Percentiles rank a stretch among this genome's conserved stretches.
Evolutionary conservation across 2,329 filamentous ascomycete species (phyloP).

Genomic region (Geosmithia flava): DNA sequence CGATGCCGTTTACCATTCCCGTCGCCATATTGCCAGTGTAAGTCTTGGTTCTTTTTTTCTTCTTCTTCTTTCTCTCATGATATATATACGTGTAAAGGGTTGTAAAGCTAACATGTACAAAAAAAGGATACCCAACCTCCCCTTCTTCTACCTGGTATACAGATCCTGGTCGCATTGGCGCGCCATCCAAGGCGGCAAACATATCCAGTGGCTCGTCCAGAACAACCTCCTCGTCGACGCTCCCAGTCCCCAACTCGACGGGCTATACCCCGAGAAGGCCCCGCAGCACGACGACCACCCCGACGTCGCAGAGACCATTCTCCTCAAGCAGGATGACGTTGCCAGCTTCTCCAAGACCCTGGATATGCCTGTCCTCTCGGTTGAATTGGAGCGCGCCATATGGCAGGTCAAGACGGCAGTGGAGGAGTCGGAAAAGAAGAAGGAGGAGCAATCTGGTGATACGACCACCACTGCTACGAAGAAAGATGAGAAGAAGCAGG

Average conservation of each 20-base stretch:
- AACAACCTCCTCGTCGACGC: constrained; percentile 56
- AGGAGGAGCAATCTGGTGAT: constrained; percentile 8
- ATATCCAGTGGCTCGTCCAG: constrained; percentile 69
- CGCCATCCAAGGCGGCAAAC: constrained; percentile 72
- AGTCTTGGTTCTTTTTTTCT: too few species aligned
- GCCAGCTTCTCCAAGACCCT: constrained; percentile 47
- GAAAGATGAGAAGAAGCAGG: constrained; percentile 5
- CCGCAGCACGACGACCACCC: constrained; percentile 7
- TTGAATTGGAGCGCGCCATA: constrained; percentile 64
- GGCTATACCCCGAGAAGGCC: constrained; percentile 50
- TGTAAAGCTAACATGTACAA: neutral
- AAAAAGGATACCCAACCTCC: constrained; percentile 73
- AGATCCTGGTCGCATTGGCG: constrained; percentile 86
- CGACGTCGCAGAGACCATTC: constrained; percentile 17
- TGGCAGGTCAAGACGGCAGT: constrained; percentile 54
- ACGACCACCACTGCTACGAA: constrained; percentile 5
- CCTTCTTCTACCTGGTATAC: constrained; percentile 93
- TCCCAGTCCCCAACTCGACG: constrained; percentile 59
- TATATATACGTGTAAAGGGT: neutral
- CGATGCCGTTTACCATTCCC: constrained; percentile 73
- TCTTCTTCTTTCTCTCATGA: neutral
- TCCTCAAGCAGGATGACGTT: constrained; percentile 40
- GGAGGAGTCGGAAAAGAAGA: constrained; percentile 20
- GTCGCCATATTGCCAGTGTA: constrained; percentile 80
- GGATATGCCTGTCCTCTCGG: constrained; percentile 55